These are phyloP conservation scores for Ramaria sp. DNA, from an alignment of 768 basidiomycete genomes.

Conservation along the genomic window DNA sequence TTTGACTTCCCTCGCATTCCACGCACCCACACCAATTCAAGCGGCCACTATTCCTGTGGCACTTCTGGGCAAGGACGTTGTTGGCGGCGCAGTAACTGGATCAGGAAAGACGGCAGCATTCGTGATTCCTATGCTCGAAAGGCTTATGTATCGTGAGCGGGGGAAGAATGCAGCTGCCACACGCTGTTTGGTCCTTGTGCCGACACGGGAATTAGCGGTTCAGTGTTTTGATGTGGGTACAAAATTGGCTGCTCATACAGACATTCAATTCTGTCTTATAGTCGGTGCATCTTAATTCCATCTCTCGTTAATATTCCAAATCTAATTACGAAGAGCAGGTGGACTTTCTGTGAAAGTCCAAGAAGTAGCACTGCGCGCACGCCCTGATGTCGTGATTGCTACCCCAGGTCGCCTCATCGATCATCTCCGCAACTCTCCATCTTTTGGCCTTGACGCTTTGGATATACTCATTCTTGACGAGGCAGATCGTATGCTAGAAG, in stretches of 20 bases:
- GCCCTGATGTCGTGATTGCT: slow-evolving; percentile 91
- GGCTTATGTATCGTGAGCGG: slow-evolving; percentile 84
- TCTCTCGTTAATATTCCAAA: neutral
- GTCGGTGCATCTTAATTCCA: slow-evolving; percentile 47
- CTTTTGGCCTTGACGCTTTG: slow-evolving; percentile 84
- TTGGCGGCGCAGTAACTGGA: slow-evolving; percentile 92
- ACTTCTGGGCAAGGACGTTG: slow-evolving; percentile 88
- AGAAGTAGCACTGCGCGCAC: slow-evolving; percentile 70
- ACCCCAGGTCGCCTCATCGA: slow-evolving; percentile 98
- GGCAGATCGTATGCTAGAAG: slow-evolving; percentile 93
- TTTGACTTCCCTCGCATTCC: slow-evolving; percentile 69
- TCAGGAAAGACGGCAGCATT: slow-evolving; percentile 99
- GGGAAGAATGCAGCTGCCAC: slow-evolving; percentile 79
- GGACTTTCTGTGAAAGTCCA: slow-evolving; percentile 91
- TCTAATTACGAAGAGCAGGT: slow-evolving; percentile 33
- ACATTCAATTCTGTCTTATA: slow-evolving; percentile 82
- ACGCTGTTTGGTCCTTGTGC: slow-evolving; percentile 84
- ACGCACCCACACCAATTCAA: slow-evolving; percentile 91
- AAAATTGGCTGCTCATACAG: slow-evolving; percentile 77
- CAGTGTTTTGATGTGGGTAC: slow-evolving; percentile 91
- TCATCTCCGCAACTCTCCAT: slow-evolving; percentile 90
- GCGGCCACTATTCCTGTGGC: slow-evolving; percentile 89
- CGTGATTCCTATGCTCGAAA: slow-evolving; percentile 87
- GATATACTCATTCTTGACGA: slow-evolving; percentile 95
- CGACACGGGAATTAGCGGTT: slow-evolving; percentile 91